Conservation (phyloP, 805 yeast species). For the Clavispora santaluciae region DNA sequence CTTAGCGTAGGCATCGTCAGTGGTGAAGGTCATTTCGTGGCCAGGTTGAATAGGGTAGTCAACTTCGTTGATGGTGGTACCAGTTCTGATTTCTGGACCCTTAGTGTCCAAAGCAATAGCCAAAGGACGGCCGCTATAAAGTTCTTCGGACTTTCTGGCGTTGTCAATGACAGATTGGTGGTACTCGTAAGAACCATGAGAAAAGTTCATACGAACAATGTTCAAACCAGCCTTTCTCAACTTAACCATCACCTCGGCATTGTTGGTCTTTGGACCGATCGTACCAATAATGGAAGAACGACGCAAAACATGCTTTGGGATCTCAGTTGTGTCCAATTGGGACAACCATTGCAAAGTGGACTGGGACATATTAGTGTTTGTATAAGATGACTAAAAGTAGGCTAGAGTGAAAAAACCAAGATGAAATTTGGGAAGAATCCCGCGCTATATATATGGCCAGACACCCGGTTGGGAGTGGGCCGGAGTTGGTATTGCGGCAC, state of each 20-base stretch:
- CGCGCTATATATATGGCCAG: constrained; percentile 10
- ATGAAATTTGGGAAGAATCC: constrained; percentile 6
- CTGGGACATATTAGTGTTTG: constrained; percentile 30
- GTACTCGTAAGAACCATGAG: constrained; percentile 97
- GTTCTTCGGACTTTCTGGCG: constrained; percentile 87
- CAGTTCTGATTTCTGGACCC: constrained; percentile 99
- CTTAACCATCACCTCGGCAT: constrained; percentile 74
- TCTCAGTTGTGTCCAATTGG: constrained; percentile 63
- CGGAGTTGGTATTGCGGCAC: constrained; percentile 16
- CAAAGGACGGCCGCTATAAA: constrained; percentile 91
- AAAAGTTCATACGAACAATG: constrained; percentile 98
- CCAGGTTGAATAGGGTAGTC: constrained; percentile 81
- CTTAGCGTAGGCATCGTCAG: constrained; percentile 74
- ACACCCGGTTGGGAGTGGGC: constrained; percentile 25
- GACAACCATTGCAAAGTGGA: constrained; percentile 75
- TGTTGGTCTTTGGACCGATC: constrained; percentile 97
- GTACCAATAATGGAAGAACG: constrained; percentile 98
- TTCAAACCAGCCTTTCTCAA: constrained; percentile 96
- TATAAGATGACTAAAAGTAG: neutral
- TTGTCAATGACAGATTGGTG: constrained; percentile 96
- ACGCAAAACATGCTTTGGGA: constrained; percentile 78
- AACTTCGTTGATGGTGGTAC: constrained; percentile 74
- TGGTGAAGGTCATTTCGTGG: constrained; percentile 91
- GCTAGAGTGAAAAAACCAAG: constrained; percentile 6
- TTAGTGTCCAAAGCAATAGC: constrained; percentile 98